phyloP scores from a whole-genome alignment of 1,284 basidiomycete genomes.

The Heliocybe sulcata region DNA sequence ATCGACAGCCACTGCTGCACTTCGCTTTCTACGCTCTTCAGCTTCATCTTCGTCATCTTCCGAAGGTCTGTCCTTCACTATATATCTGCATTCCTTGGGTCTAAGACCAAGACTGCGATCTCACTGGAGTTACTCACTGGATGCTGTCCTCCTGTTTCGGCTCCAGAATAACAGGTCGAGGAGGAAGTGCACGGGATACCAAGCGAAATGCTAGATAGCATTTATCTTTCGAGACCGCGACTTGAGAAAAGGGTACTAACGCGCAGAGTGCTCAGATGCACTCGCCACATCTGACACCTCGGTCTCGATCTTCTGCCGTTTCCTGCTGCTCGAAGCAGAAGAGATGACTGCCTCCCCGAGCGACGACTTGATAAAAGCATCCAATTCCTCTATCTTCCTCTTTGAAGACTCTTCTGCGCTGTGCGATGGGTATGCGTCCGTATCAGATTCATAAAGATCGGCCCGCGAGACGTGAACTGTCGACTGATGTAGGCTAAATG shows the following conservation, averaged over 20 bases:
- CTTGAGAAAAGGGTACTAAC: neutral
- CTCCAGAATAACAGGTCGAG: constrained; percentile 18
- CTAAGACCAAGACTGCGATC: neutral
- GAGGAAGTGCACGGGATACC: constrained; percentile 17
- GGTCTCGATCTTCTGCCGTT: neutral
- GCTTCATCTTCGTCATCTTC: constrained; percentile 24
- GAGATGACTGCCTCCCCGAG: neutral
- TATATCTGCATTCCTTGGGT: constrained; percentile 6
- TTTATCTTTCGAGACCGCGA: neutral
- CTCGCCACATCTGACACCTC: neutral
- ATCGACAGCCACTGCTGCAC: constrained; percentile 23
- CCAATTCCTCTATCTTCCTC: neutral
- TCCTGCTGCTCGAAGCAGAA: neutral
- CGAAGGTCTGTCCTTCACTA: constrained; percentile 18
- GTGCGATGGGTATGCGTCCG: neutral
- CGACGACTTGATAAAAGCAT: neutral
- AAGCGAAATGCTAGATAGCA: constrained; percentile 17
- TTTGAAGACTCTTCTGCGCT: neutral
- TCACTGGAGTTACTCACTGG: constrained; percentile 13
- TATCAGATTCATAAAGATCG: neutral
- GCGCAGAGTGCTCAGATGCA: neutral
- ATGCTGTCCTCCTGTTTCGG: constrained; percentile 17
- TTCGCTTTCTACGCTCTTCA: constrained; percentile 15
- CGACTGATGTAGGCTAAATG: neutral
- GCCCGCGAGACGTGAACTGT: neutral